Evolutionary conservation across 1,284 basidiomycete genomes (phyloP), one percentile per base, ranked within the genome.

Genomic region (Ceratobasidium sp.): DNA sequence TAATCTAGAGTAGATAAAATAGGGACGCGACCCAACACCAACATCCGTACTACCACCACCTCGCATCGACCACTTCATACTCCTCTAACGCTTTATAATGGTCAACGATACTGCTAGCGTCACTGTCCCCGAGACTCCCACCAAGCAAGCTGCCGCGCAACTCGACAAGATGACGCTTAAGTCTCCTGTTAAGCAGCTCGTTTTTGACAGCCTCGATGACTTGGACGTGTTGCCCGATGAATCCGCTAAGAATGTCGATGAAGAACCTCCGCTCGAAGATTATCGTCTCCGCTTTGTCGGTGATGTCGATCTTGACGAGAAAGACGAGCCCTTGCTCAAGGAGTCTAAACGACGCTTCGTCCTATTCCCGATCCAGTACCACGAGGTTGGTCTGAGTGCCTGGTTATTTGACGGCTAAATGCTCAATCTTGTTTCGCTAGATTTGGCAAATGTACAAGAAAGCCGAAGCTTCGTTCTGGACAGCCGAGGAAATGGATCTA

Each of bases 401-500:
- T n/a, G 31, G 17, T 27, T 15, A 48, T 33, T 8, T 11, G 41
- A 19, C 9, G 15, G 15, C 15, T 54, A 44, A 45, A 51, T 56
- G 47, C 15, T 54, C 41, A 0, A 47, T 33, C 14, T 36, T 60
- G 15, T 33, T 6, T 19, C 45, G 5, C 36, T 75, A 97, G 95
- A 97, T 98, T 80, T 98, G 96, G 96, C 91, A 93, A 82, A 94
- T 97, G 89, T 98, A 98, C 89, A 98, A 98, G 85, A 94, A 96
- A 67, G 92, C 93, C 0, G 89, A 95, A 79, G 93, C 93, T 0
- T 97, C 93, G 0, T 98, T 99, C 86, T 99, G 97, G 97, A 99
- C 96, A 1, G 95, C 96, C 0, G 97, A 99, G 83, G 97, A 99
- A 85, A 97, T 99, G 88, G 96, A 99, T 83, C 91, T 99, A 19